A percentile compares a stretch with the other conserved stretches of the same genome.
Evolutionary conservation across 2,329 filamentous ascomycete species (phyloP).

Genomic region (Cytospora piceicola): DNA sequence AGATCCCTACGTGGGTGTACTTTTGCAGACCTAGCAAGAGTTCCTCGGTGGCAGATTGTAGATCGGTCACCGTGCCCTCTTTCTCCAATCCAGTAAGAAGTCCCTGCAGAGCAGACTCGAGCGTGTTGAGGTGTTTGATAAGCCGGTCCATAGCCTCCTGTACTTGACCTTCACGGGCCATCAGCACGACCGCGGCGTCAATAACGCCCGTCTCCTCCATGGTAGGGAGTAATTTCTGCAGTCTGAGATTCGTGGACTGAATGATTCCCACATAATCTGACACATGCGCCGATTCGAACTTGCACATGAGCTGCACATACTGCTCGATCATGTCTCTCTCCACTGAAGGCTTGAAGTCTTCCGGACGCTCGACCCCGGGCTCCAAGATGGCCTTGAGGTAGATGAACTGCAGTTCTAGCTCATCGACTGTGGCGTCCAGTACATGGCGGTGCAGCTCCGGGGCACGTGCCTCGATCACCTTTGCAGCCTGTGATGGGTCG

Average conservation of each 20-base stretch:
- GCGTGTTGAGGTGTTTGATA: slow-evolving; percentile 75
- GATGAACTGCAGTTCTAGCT: slow-evolving; percentile 69
- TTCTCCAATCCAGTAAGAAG: slow-evolving; percentile 67
- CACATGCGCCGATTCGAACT: slow-evolving; percentile 79
- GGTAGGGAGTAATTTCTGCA: slow-evolving; percentile 80
- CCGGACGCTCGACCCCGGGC: slow-evolving; percentile 46
- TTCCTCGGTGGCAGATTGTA: slow-evolving; percentile 71
- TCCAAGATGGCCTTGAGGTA: slow-evolving; percentile 81
- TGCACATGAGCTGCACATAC: slow-evolving; percentile 91
- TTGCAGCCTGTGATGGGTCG: slow-evolving; percentile 67
- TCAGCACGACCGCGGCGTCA: slow-evolving; percentile 88
- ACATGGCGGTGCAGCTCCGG: slow-evolving; percentile 69
- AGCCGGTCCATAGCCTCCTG: slow-evolving; percentile 83
- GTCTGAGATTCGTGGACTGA: slow-evolving; percentile 74
- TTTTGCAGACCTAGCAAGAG: slow-evolving; percentile 81
- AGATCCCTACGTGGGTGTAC: slow-evolving; percentile 90
- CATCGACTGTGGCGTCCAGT: slow-evolving; percentile 63
- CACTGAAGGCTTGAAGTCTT: slow-evolving; percentile 39
- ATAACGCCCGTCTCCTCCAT: slow-evolving; percentile 90
- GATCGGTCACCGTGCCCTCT: slow-evolving; percentile 54
- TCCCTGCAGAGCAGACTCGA: slow-evolving; percentile 78
- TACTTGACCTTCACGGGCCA: slow-evolving; percentile 86
- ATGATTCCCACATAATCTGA: slow-evolving; percentile 80
- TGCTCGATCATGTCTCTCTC: slow-evolving; percentile 72
- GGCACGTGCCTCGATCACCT: slow-evolving; percentile 64